Evolutionary conservation across 768 basidiomycete genomes (phyloP), one percentile per base, ranked within the genome.

Genomic region (Mycena leptocephala): DNA sequence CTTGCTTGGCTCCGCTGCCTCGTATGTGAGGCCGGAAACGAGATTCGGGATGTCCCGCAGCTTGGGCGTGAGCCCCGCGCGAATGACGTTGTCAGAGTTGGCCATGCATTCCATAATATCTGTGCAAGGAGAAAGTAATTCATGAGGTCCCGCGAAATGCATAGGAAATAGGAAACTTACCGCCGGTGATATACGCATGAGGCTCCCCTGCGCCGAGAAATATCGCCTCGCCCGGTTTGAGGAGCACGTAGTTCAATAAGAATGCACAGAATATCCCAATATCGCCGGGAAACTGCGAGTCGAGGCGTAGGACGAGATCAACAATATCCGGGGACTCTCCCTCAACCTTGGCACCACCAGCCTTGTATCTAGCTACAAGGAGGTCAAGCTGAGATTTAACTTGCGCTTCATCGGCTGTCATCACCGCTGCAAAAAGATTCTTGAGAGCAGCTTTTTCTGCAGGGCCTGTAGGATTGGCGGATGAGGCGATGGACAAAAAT

Each of bases 51-150:
- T 93, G 83, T 99, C 98, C 67, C 98, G 94, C 37, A 96, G 90
- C 85, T 99, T 99, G 2, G 98, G 98, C 0, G 98, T 99, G 48
- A 99, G 92, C 18, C 98, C 98, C 9, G 98, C 98, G 37, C 98
- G 96, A 78, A 99, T 97, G 84, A 99, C 98, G 84, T 99, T 99
- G 87, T 99, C 98, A 0, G 96, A 97, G 76, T 97, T 97, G 30
- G 98, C 98, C 97, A 99, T 99, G 87, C 97, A 98, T 82, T 99
- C 98, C 82, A 99, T 96, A 84, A 97, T 97, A 82, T 99, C 98
- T 98, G 80, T 48, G 35, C 14, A 70, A 51, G 61, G 48, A 48
- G 65, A 22, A 20, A 41, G 30, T 35, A 22, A 48, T 76, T 73
- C 33, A 79, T n/a, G n/a, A n/a, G n/a, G 22, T 14, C 3, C 16